These are phyloP conservation scores for Citrullus amarus DNA, from an alignment of 306 rosid species.

Conservation along the genomic window DNA sequence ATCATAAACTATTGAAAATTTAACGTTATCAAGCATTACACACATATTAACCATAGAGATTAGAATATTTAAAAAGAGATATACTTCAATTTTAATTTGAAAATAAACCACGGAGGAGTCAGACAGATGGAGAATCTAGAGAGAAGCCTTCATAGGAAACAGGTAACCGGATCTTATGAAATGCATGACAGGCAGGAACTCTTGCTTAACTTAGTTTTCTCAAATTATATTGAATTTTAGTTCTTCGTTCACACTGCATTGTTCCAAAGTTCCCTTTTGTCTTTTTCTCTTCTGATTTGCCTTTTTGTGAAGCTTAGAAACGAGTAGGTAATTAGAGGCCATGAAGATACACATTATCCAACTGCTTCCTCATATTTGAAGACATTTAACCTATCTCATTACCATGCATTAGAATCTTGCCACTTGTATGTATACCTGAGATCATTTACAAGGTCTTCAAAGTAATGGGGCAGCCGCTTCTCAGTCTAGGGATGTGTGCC, in stretches of 20 bases:
- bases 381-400: neutral
- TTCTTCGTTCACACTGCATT: neutral
- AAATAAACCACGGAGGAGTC: neutral
- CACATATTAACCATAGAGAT: neutral
- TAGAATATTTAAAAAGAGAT: neutral
- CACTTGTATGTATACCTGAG: neutral
- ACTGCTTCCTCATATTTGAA: neutral
- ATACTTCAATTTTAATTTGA: neutral
- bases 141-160: neutral
- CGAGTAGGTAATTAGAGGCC: neutral
- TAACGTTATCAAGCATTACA: neutral
- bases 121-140: neutral
- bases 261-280: neutral
- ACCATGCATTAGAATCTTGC: neutral
- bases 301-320: neutral
- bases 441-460: slow-evolving; percentile 32
- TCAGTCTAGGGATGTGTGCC: slow-evolving; percentile 54
- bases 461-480: slow-evolving; percentile 56
- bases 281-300: neutral
- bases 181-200: neutral
- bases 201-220: neutral
- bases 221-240: neutral
- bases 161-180: neutral
- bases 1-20: neutral
- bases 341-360: neutral